These are phyloP conservation scores for Monilinia laxa DNA, from an alignment of 2,329 filamentous ascomycete species.

Conservation along the genomic window DNA sequence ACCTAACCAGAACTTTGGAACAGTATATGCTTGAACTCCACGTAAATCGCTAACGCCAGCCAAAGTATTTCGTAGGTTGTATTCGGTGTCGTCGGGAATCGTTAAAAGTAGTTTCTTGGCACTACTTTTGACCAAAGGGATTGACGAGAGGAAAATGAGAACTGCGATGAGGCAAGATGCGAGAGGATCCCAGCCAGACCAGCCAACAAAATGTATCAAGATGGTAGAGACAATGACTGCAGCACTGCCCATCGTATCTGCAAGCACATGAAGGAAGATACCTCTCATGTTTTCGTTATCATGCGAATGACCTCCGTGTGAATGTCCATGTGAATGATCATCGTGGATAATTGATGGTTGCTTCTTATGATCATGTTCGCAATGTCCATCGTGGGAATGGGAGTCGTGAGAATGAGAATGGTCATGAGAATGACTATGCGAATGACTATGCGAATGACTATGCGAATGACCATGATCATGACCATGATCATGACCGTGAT, in stretches of 20 bases:
- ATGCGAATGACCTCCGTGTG: constrained; percentile 47
- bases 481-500: constrained; percentile 38
- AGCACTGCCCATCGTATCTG: constrained; percentile 89
- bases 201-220: constrained; percentile 82
- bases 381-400: constrained; percentile 22
- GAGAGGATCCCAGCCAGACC: constrained; percentile 91
- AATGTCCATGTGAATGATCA: constrained; percentile 43
- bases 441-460: too few relatives aligned
- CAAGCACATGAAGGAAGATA: constrained; percentile 92
- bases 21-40: constrained; percentile 82
- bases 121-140: constrained; percentile 82
- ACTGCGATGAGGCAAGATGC: constrained; percentile 92
- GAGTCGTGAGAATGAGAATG: constrained; percentile 37
- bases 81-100: constrained; percentile 81
- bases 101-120: constrained; percentile 81
- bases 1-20: constrained; percentile 90
- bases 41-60: constrained; percentile 78
- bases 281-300: constrained; percentile 98
- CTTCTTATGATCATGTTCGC: constrained; percentile 33
- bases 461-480: constrained; percentile 40
- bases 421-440: constrained; percentile 31
- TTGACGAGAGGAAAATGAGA: constrained; percentile 87
- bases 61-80: constrained; percentile 80
- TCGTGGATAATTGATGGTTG: constrained; percentile 22
- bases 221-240: constrained; percentile 92